Conservation (phyloP, 768 basidiomycete species). For the Tremella fuciformis region DNA sequence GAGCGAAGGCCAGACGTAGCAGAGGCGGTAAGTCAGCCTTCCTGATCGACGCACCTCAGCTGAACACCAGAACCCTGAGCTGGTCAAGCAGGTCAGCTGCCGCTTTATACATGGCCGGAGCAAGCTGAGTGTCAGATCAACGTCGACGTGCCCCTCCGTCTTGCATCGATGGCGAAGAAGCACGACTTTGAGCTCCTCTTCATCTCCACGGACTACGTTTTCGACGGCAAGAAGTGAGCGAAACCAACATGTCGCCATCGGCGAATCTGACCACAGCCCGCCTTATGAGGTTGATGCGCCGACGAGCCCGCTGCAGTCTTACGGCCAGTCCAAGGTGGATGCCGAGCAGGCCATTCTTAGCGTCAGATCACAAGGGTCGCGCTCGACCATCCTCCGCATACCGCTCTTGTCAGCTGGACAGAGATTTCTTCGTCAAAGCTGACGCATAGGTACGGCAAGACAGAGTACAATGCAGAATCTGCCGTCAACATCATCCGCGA, state of each 20-base stretch:
- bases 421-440: not conserved
- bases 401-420: slow-evolving; percentile 70
- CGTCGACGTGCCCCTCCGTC: slow-evolving; percentile 66
- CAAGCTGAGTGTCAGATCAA: slow-evolving; percentile 62
- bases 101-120: too few relatives aligned
- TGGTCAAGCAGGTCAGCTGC: slow-evolving; percentile 60
- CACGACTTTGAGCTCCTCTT: slow-evolving; percentile 73
- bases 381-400: slow-evolving; percentile 72
- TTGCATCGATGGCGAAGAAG: slow-evolving; percentile 65
- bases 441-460: slow-evolving; percentile 72
- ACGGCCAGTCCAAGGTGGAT: slow-evolving; percentile 80
- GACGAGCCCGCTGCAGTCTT: slow-evolving; percentile 82
- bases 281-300: slow-evolving; percentile 73
- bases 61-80: slow-evolving; percentile 63
- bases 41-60: not conserved
- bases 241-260: not conserved
- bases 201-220: slow-evolving; percentile 98
- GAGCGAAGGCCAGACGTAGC: slow-evolving; percentile 90
- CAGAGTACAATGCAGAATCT: slow-evolving; percentile 76
- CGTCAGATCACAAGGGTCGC: slow-evolving; percentile 54
- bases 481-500: slow-evolving; percentile 87
- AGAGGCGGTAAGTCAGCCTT: slow-evolving; percentile 63
- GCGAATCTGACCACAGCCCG: slow-evolving; percentile 55
- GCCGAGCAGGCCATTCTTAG: slow-evolving; percentile 77
- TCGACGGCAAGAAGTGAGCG: slow-evolving; percentile 69